Percentiles rank a stretch among this genome's conserved stretches.
These are phyloP conservation scores for Chamaecrista fasciculata DNA, from an alignment of 306 rosid species.

Conservation along the genomic window DNA sequence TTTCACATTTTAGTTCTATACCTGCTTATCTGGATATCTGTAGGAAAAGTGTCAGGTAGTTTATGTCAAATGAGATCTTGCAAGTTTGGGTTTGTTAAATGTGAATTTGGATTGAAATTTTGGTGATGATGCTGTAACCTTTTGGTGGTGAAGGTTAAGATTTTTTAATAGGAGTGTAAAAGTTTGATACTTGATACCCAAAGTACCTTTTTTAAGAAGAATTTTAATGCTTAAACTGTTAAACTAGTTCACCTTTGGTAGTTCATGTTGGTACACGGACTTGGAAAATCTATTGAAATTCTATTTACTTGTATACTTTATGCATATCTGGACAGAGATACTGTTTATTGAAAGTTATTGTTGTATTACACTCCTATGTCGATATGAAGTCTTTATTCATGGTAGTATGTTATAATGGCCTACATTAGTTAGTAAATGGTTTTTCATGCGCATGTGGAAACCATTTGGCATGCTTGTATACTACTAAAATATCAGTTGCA, in stretches of 20 bases:
- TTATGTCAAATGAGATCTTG: not conserved
- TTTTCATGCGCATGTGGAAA: not conserved
- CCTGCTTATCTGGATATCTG: not conserved
- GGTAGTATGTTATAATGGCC: not conserved
- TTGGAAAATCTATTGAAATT: not conserved
- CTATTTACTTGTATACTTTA: not conserved
- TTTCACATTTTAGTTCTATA: not conserved
- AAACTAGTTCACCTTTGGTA: not conserved
- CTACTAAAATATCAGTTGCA: not conserved
- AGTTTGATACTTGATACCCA: not conserved
- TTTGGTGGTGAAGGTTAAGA: not conserved
- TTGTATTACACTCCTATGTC: not conserved
- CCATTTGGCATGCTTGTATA: not conserved
- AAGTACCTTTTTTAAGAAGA: not conserved
- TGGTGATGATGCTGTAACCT: not conserved
- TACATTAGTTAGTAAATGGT: not conserved
- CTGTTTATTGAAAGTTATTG: not conserved
- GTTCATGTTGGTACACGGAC: not conserved
- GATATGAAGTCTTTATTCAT: not conserved
- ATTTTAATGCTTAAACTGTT: not conserved
- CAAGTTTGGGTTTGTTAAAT: not conserved
- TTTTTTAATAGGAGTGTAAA: not conserved
- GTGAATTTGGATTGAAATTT: not conserved
- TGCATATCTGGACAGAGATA: not conserved
- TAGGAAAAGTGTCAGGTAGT: not conserved